A percentile compares a stretch with the other conserved stretches of the same genome.
phyloP scores from a whole-genome alignment of 2,329 filamentous ascomycete species.

The Blumeria hordei region DNA sequence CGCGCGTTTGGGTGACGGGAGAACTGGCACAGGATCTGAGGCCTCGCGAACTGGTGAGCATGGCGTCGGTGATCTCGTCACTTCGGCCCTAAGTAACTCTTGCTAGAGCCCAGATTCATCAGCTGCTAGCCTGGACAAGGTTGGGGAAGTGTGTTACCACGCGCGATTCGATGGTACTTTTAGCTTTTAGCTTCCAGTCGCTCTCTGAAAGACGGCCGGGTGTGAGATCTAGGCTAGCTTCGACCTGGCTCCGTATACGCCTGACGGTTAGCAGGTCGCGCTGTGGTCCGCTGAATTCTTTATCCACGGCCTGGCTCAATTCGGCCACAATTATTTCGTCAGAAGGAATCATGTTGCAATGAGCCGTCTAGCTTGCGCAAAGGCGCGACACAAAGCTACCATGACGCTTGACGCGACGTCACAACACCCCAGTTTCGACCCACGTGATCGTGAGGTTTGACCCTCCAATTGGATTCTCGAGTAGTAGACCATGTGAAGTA shows the following conservation, averaged over 20 bases:
- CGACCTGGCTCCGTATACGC: constrained; percentile 26
- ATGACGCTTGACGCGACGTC: no score
- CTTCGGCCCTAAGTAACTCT: not conserved
- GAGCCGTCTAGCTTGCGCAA: no score
- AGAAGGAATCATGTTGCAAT: no score
- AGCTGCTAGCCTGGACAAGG: not conserved
- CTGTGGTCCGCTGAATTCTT: constrained; percentile 10
- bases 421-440: no score
- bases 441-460: no score
- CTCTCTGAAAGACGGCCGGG: constrained; percentile 24
- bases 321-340: not conserved
- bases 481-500: no score
- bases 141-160: constrained; percentile 1
- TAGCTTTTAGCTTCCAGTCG: constrained; percentile 34
- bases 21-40: no score
- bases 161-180: constrained; percentile 27
- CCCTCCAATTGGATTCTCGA: no score
- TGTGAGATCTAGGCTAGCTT: constrained; percentile 23
- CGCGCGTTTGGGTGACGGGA: no score
- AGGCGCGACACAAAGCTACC: no score
- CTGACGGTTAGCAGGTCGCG: constrained; percentile 30
- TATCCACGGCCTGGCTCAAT: not conserved
- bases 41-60: no score
- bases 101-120: not conserved
- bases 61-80: constrained; percentile 17